Conservation (phyloP, 2,329 filamentous ascomycete species). For the Aspergillus viridinutans region DNA sequence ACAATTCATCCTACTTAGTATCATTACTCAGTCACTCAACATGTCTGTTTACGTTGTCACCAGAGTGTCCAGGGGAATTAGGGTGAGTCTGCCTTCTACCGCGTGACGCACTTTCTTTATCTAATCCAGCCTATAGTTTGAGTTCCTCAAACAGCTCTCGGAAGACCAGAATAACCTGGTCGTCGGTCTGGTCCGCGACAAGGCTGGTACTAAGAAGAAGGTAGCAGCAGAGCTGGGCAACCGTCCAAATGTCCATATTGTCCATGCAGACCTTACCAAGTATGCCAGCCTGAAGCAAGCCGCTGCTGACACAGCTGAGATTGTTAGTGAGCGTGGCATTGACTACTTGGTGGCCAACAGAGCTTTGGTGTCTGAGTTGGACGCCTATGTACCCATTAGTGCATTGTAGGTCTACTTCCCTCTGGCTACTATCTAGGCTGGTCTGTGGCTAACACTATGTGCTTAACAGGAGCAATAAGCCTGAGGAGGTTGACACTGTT, state of each 20-base stretch:
- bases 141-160: conserved; percentile 48
- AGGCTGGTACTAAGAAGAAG: conserved; percentile 42
- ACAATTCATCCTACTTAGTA: not conserved
- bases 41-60: conserved; percentile 3
- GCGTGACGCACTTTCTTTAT: conserved; percentile 39
- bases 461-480: conserved; percentile 25
- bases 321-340: conserved; percentile 27
- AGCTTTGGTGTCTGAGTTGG: conserved; percentile 30
- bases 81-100: not conserved
- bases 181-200: conserved; percentile 49
- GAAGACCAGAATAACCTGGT: conserved; percentile 42
- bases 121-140: conserved; percentile 57
- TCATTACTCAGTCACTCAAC: not conserved
- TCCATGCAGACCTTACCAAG: conserved; percentile 45
- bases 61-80: conserved; percentile 1
- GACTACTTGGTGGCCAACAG: conserved; percentile 55
- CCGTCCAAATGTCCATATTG: conserved; percentile 43
- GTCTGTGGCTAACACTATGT: not conserved
- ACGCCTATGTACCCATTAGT: conserved; percentile 31
- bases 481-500: conserved; percentile 33
- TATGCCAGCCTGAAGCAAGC: conserved; percentile 36
- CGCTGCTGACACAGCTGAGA: conserved; percentile 15
- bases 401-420: conserved; percentile 32
- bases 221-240: conserved; percentile 38
- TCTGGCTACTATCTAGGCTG: not conserved